Evolutionary conservation across 768 basidiomycete species (phyloP), one percentile per base, ranked within the genome.

Genomic region (Xerocomus brunneocitrinus): DNA sequence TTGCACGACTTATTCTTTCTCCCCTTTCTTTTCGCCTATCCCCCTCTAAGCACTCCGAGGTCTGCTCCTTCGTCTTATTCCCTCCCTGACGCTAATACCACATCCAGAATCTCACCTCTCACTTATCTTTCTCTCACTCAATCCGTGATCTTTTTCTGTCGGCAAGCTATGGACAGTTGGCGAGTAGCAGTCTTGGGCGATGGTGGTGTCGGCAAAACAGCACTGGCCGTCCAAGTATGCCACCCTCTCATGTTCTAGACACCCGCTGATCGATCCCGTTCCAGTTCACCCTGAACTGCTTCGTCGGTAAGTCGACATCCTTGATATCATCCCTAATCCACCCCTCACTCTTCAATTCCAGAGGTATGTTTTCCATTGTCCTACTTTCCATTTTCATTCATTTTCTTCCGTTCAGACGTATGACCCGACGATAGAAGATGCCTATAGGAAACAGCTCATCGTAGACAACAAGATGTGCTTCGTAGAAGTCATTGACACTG

Each of bases 391-490:
- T 38, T 40, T 60, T 41, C 30, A 36, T 52, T 58, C 25, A 58
- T 39, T 46, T 22, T 35, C 44, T 56, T 28, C 49, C 27, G 4
- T 38, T 52, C 59, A 95, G 91, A 92, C 92, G 49, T 98, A 98
- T 72, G 94, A 98, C 76, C 94, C 94, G 53, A 98, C 94, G 62
- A 98, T 98, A 82, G 94, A 98, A 74, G 94, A 97, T 70, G 93
- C 93, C 58, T 97, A 98, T 74, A 82, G 94, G 64, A 95, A 95
- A 71, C 92, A 94, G 69, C 81, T 94, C 62, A 85, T 94, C 52
- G 92, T 97, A 58, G 94, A 95, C 72, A 92, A 93, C 67, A 82
- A 86, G 62, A 94, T 94, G 84, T 95, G 92, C 73, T 89, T 94
- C 69, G 83, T 98, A 60, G 94, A 98, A 71, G 91, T 98, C 58